phyloP scores from a whole-genome alignment of 1,284 basidiomycete genomes.

The Ustilago bromivora region DNA sequence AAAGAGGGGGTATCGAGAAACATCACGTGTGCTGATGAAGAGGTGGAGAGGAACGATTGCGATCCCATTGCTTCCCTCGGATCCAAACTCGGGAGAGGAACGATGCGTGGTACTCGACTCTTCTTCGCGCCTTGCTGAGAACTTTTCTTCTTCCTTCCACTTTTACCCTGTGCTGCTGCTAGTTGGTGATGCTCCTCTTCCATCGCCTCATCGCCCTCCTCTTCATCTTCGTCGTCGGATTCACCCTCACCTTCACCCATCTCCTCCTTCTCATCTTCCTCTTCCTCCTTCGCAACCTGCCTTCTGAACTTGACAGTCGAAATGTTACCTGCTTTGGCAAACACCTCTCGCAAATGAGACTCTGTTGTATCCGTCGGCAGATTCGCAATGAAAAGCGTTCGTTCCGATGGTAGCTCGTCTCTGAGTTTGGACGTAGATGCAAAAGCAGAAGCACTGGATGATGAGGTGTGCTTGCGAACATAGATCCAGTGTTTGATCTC shows the following conservation, averaged over 20 bases:
- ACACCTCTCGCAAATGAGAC: slow-evolving; percentile 51
- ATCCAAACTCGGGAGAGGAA: slow-evolving; percentile 45
- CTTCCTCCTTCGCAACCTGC: slow-evolving; percentile 17
- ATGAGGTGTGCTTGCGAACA: slow-evolving; percentile 24
- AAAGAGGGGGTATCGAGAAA: slow-evolving; percentile 59
- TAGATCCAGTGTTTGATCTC: slow-evolving; percentile 40
- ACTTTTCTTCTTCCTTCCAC: slow-evolving; percentile 20
- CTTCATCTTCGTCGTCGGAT: slow-evolving; percentile 11
- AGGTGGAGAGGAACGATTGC: slow-evolving; percentile 44
- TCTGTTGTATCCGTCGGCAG: slow-evolving; percentile 62
- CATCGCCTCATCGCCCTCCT: slow-evolving; percentile 12
- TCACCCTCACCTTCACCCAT: slow-evolving; percentile 30
- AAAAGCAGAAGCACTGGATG: not conserved
- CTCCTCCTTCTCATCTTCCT: slow-evolving; percentile 48
- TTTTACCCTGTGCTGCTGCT: not conserved
- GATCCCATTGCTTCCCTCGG: slow-evolving; percentile 24
- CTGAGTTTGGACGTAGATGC: slow-evolving; percentile 16
- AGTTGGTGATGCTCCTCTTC: slow-evolving; percentile 22
- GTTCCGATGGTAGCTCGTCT: slow-evolving; percentile 30
- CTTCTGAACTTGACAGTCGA: slow-evolving; percentile 43
- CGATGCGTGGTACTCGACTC: slow-evolving; percentile 32
- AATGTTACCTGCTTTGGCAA: slow-evolving; percentile 57
- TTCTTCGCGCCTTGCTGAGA: slow-evolving; percentile 6
- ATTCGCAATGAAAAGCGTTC: slow-evolving; percentile 67
- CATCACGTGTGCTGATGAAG: slow-evolving; percentile 58